A percentile compares a stretch with the other conserved stretches of the same genome.
phyloP scores from a whole-genome alignment of 192 early-diverging fungal species.

The Umbelopsis isabellina region DNA sequence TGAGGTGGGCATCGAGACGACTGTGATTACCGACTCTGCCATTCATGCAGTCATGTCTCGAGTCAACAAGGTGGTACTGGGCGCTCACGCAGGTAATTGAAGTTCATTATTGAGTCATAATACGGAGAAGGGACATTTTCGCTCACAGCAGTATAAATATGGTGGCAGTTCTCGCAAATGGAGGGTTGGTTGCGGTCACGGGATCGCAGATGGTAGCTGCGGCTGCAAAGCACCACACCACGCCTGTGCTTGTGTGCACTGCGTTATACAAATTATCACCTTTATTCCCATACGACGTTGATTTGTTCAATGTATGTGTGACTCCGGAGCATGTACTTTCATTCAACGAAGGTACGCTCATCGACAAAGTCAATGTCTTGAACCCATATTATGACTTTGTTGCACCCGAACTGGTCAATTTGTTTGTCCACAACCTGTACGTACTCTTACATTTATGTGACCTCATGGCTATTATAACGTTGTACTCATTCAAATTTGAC shows the following conservation, averaged over 20 bases:
- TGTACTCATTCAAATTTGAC: not conserved
- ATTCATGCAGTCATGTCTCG: slow-evolving; percentile 97
- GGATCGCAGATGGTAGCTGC: slow-evolving; percentile 84
- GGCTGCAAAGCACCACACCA: slow-evolving; percentile 91
- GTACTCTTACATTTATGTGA: slow-evolving; percentile 27
- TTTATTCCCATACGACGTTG: slow-evolving; percentile 86
- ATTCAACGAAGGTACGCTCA: slow-evolving; percentile 82
- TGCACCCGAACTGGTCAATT: slow-evolving; percentile 82
- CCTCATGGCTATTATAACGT: slow-evolving; percentile 7
- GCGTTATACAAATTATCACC: slow-evolving; percentile 90
- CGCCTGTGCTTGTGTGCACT: slow-evolving; percentile 90
- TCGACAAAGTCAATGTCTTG: slow-evolving; percentile 78
- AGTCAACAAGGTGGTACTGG: slow-evolving; percentile 96
- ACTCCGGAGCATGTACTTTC: slow-evolving; percentile 80
- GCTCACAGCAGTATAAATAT: not conserved
- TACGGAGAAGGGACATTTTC: not conserved
- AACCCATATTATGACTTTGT: slow-evolving; percentile 95
- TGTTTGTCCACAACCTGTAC: slow-evolving; percentile 91
- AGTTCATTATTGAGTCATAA: not conserved
- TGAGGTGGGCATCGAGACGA: slow-evolving; percentile 84
- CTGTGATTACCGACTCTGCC: slow-evolving; percentile 89
- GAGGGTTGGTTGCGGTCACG: slow-evolving; percentile 82
- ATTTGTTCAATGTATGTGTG: slow-evolving; percentile 75
- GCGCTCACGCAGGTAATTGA: slow-evolving; percentile 77
- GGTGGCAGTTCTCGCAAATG: slow-evolving; percentile 83